Evolutionary conservation across 345 rosid species (phyloP), one percentile per base, ranked within the genome.

Genomic region (Lagerstroemia speciosa): DNA sequence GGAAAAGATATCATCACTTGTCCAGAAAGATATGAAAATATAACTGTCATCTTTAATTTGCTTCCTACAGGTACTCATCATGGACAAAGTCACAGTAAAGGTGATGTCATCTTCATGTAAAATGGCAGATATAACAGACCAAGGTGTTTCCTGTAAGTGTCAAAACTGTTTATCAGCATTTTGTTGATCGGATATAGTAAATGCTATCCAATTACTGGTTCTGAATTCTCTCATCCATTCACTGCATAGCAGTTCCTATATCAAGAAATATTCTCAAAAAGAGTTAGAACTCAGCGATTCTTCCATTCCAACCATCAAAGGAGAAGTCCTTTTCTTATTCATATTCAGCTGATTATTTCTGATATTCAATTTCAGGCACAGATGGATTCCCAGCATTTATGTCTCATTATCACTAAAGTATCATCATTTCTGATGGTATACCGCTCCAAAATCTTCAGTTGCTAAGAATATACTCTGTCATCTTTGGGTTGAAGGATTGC

Each of bases 81-180:
- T 92, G 96, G 98, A 92, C 68, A 92, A 83, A 77, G 96, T 92
- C 68, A 92, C 94, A 1, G 82, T 92, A 48, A 92, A 92, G 79
- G 98, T 92, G 19, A 85, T 92, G 94, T 89, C 98, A 46, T 80
- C 84, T 68, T 83, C 93, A 6, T 92, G 98, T 80, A 89, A 87
- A 77, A 92, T 92, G 96, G 87, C 92, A 2, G 98, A 92, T 73
- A 92, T 93, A 76, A 93, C 97, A 9, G 98, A 93, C 75, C 98
- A 85, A 81, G 96, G 98, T 70, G 76, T 93, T 80, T 93, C 98
- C 45, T 75, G 98, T 93, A 85, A 85, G 92, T 43, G n/a, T 37
- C 24, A 31, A 34, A n/a, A 10, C 33, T 6, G 2, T n/a, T 27
- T 46, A 29, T 63, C 33, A 55, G 4, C 62, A 5, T 31, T 29